A percentile compares a stretch with the other conserved stretches of the same genome.
Evolutionary conservation across 805 yeast species (phyloP).

Genomic region (Wickerhamomyces alni): DNA sequence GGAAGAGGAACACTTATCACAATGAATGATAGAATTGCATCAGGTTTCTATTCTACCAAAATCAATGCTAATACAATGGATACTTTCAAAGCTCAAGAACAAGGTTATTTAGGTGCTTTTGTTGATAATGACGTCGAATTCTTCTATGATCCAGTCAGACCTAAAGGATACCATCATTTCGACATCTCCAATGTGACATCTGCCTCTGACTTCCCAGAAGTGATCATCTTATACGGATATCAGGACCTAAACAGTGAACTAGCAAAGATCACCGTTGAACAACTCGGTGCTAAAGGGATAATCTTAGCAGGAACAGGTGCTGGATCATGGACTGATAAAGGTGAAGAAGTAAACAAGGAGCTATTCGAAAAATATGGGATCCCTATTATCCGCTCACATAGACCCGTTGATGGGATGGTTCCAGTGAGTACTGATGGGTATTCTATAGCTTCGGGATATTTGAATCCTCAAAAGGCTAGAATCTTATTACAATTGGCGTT

Average conservation of each 20-base stretch:
- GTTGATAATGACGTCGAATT: constrained; percentile 58
- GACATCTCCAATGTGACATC: constrained; percentile 25
- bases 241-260: constrained; percentile 49
- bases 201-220: constrained; percentile 29
- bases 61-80: constrained; percentile 63
- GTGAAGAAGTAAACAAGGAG: constrained; percentile 37
- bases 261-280: constrained; percentile 37
- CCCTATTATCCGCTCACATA: constrained; percentile 55
- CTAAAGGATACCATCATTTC: constrained; percentile 39
- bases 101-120: constrained; percentile 64
- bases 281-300: constrained; percentile 43
- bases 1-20: constrained; percentile 61
- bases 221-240: constrained; percentile 53
- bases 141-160: constrained; percentile 54
- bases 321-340: constrained; percentile 42
- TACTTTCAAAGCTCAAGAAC: constrained; percentile 60
- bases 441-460: constrained; percentile 44
- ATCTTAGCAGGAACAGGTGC: constrained; percentile 69
- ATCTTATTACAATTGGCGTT: constrained; percentile 45
- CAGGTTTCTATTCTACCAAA: constrained; percentile 63
- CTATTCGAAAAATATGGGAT: constrained; percentile 30
- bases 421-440: constrained; percentile 37
- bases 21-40: constrained; percentile 59
- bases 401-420: constrained; percentile 64
- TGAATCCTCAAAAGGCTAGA: constrained; percentile 46